phyloP scores from a whole-genome alignment of 1,139 yeast species.

The Pneumocystis sp. region DNA sequence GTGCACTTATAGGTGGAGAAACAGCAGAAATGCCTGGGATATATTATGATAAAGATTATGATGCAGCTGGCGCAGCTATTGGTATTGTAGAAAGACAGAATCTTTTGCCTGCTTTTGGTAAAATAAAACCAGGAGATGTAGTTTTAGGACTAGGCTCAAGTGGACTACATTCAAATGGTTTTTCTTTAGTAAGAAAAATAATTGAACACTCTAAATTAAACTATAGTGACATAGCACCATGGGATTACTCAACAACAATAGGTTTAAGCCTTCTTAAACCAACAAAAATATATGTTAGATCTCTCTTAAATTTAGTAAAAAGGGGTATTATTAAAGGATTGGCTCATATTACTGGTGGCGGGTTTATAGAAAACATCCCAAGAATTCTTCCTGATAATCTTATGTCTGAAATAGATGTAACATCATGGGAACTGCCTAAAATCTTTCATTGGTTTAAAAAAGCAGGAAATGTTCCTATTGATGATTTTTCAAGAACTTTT shows the following conservation, averaged over 20 bases:
- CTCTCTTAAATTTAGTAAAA: conserved; percentile 58
- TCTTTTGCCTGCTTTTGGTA: conserved; percentile 53
- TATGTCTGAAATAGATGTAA: conserved; percentile 67
- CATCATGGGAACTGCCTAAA: conserved; percentile 67
- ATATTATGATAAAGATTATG: conserved; percentile 90
- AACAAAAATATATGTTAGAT: conserved; percentile 88
- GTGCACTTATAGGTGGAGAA: conserved; percentile 98
- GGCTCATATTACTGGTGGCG: conserved; percentile 98
- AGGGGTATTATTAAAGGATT: conserved; percentile 63
- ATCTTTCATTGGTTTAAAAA: conserved; percentile 90
- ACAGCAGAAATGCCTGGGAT: conserved; percentile 99
- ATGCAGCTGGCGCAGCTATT: conserved; percentile 94
- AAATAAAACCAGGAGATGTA: conserved; percentile 66
- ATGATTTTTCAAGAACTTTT: conserved; percentile 76
- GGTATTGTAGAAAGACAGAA: conserved; percentile 85
- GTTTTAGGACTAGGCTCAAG: conserved; percentile 75
- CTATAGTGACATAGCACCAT: conserved; percentile 70
- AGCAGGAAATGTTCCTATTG: conserved; percentile 76
- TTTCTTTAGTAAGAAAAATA: conserved; percentile 87
- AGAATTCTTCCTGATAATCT: conserved; percentile 74
- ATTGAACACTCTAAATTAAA: conserved; percentile 56
- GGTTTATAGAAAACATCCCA: conserved; percentile 89
- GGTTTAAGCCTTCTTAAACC: conserved; percentile 83
- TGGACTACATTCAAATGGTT: conserved; percentile 95
- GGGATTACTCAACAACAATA: conserved; percentile 58